phyloP scores from a whole-genome alignment of 1,284 basidiomycete species.

The Austroboletus rostrupii region DNA sequence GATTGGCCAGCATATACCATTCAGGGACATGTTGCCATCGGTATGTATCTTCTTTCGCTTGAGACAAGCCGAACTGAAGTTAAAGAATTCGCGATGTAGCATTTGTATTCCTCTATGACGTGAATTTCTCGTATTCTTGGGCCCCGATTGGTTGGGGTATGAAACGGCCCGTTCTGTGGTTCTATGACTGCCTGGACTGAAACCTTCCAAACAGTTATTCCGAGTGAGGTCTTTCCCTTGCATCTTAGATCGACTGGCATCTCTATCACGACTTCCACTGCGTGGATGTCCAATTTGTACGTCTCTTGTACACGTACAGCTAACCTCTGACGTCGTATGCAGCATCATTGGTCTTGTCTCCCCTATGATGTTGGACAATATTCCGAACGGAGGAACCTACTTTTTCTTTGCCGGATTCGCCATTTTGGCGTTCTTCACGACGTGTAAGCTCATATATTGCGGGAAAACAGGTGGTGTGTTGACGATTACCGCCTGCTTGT shows the following conservation, averaged over 20 bases:
- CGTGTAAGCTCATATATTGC: slow-evolving; percentile 17
- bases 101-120: slow-evolving; percentile 31
- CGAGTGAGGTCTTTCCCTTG: slow-evolving; percentile 33
- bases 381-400: slow-evolving; percentile 27
- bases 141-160: slow-evolving; percentile 34
- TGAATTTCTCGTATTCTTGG: slow-evolving; percentile 36
- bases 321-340: background rate
- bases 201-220: slow-evolving; percentile 21
- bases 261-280: slow-evolving; percentile 31
- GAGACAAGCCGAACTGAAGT: background rate
- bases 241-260: slow-evolving; percentile 32
- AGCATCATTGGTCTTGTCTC: slow-evolving; percentile 30
- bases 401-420: slow-evolving; percentile 30
- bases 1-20: slow-evolving; percentile 25
- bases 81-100: slow-evolving; percentile 13
- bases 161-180: background rate
- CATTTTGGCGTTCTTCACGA: slow-evolving; percentile 29
- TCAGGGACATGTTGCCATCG: slow-evolving; percentile 31
- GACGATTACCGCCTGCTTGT: background rate
- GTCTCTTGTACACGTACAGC: background rate
- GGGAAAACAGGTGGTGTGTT: background rate
- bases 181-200: background rate
- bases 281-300: slow-evolving; percentile 30
- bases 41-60: slow-evolving; percentile 3
- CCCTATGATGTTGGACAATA: slow-evolving; percentile 25